Evolutionary conservation across 2,329 filamentous ascomycete genomes (phyloP), one percentile per base, ranked within the genome.

Genomic region (Colletotrichum tabaci): DNA sequence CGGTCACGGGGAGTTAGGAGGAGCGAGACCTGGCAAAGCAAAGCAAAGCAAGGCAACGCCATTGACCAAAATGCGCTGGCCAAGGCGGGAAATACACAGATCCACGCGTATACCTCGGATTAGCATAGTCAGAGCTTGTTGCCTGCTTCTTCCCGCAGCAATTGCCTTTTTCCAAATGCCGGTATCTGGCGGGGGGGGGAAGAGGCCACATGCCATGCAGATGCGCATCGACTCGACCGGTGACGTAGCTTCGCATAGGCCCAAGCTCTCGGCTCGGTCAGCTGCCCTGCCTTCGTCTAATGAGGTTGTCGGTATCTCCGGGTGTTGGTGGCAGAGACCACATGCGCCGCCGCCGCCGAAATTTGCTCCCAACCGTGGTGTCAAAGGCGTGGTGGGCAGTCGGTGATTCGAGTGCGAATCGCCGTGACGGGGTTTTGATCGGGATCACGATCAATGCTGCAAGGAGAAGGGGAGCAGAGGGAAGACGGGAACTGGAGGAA

Each of bases 191-290:
- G 21, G 21, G 21, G 21, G 26, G 26, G 26, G 26, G 26, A 3
- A 26, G 26, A 26, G 42, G 26, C 16, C 30, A 35, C 26, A 26
- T 26, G 26, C 26, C 30, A 61, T 55, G 44, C 57, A 61, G 26
- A 49, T 21, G 5, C 8, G 26, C 42, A 13, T 47, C 42, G 58
- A 26, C 44, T 7, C 35, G n/a, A 50, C n/a, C n/a, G 46, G 58
- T 50, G 58, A 61, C 58, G 58, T 61, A 61, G 46, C 30, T 49
- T 50, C n/a, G 3, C 16, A 6, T n/a, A n/a, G 60, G 60, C 60
- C 60, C 60, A 52, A 62, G 60, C 60, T 62, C 47, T 42, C 50
- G 57, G 55, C 56, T 50, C 63, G 21, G 21, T 71, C 67, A 61
- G 47, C 67, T 61, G 63, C 55, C 47, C 50, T 42, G 40, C 40